These are phyloP conservation scores for Saccharomycopsis crataegensis DNA, from an alignment of 1,139 yeast genomes.

Conservation along the genomic window DNA sequence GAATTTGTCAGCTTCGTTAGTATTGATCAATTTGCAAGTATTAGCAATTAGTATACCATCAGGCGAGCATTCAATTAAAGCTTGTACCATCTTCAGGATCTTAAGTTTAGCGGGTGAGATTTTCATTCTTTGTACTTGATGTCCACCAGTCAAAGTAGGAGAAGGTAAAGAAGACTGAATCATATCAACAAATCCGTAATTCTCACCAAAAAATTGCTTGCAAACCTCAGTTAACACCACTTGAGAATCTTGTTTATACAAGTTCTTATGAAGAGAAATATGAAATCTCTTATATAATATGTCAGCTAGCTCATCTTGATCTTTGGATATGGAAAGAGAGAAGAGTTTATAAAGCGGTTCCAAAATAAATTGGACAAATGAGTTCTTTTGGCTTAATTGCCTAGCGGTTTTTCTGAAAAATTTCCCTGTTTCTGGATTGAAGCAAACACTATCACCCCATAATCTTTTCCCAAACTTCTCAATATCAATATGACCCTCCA, in stretches of 20 bases:
- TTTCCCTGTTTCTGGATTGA: slow-evolving; percentile 34
- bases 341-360: slow-evolving; percentile 77
- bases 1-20: slow-evolving; percentile 35
- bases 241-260: slow-evolving; percentile 46
- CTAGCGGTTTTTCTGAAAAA: slow-evolving; percentile 37
- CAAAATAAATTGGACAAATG: slow-evolving; percentile 64
- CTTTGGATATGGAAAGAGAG: slow-evolving; percentile 52
- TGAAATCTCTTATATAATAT: slow-evolving; percentile 43
- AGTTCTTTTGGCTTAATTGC: slow-evolving; percentile 31
- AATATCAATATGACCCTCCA: slow-evolving; percentile 30
- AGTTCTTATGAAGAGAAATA: slow-evolving; percentile 34
- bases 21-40: slow-evolving; percentile 53
- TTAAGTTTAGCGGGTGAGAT: slow-evolving; percentile 14
- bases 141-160: slow-evolving; percentile 32
- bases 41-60: slow-evolving; percentile 46
- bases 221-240: slow-evolving; percentile 51
- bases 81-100: slow-evolving; percentile 21
- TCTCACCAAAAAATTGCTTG: slow-evolving; percentile 43
- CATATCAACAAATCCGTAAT: slow-evolving; percentile 49
- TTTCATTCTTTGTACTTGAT: slow-evolving; percentile 23
- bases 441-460: slow-evolving; percentile 71
- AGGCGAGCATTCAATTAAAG: slow-evolving; percentile 29
- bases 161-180: slow-evolving; percentile 33
- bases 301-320: slow-evolving; percentile 34
- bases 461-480: slow-evolving; percentile 44